Evolutionary conservation across 2,329 filamentous ascomycete genomes (phyloP).

Genomic region (Metarhizium anisopliae): DNA sequence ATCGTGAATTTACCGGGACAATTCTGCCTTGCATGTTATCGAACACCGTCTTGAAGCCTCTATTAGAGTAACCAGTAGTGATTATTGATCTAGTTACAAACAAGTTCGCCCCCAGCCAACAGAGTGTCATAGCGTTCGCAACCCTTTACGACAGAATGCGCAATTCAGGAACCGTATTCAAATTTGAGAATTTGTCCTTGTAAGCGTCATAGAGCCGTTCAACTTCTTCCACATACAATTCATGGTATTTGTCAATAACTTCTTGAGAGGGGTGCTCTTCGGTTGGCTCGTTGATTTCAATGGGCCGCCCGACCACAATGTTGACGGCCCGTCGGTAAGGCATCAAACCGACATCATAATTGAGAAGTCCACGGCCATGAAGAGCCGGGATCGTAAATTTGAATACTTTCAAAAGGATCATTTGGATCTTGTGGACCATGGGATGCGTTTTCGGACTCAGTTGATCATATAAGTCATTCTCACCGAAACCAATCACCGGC

Average conservation of each 20-base stretch:
- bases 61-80: neutral
- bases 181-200: slow-evolving; percentile 64
- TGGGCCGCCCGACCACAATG: slow-evolving; percentile 78
- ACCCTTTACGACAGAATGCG: slow-evolving; percentile 48
- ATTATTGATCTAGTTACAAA: neutral
- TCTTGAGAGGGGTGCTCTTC: slow-evolving; percentile 54
- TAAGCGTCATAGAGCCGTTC: slow-evolving; percentile 65
- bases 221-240: slow-evolving; percentile 67
- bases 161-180: slow-evolving; percentile 51
- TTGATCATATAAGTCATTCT: slow-evolving; percentile 95
- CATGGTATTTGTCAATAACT: slow-evolving; percentile 75
- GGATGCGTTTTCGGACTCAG: slow-evolving; percentile 70
- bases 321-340: slow-evolving; percentile 84
- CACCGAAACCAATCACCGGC: slow-evolving; percentile 84
- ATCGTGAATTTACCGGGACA: no score
- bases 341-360: slow-evolving; percentile 95
- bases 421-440: slow-evolving; percentile 69
- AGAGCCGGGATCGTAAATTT: slow-evolving; percentile 91
- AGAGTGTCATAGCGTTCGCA: neutral
- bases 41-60: no score
- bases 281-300: slow-evolving; percentile 54
- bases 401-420: slow-evolving; percentile 74
- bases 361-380: slow-evolving; percentile 87
- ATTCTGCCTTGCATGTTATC: no score
- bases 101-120: neutral